A percentile compares a stretch with the other conserved stretches of the same genome.
phyloP scores from a whole-genome alignment of 768 basidiomycete species.

The Tylopilus balloui region DNA sequence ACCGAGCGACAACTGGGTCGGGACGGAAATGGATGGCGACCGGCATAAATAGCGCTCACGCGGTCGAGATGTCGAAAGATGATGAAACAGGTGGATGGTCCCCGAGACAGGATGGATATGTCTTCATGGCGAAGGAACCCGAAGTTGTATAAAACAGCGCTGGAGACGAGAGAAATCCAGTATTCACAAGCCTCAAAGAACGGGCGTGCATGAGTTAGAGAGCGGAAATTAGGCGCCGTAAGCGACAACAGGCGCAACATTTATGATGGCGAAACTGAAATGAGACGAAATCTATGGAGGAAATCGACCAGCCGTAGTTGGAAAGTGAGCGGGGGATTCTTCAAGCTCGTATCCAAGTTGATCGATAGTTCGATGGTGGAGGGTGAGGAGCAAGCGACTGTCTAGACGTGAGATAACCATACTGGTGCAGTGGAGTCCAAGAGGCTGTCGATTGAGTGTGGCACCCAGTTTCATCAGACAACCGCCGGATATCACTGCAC shows the following conservation, averaged over 20 bases:
- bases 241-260: constrained; percentile 30
- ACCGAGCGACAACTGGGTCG: constrained; percentile 26
- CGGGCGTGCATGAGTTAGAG: constrained; percentile 35
- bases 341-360: constrained; percentile 50
- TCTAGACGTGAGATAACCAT: constrained; percentile 39
- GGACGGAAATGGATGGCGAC: constrained; percentile 13
- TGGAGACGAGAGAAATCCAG: constrained; percentile 28
- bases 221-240: constrained; percentile 37
- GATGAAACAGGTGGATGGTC: constrained; percentile 33
- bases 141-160: constrained; percentile 22
- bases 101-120: constrained; percentile 65
- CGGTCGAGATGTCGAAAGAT: constrained; percentile 27
- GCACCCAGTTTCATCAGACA: constrained; percentile 39
- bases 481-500: constrained; percentile 43
- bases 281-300: constrained; percentile 28
- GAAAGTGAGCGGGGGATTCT: constrained; percentile 4
- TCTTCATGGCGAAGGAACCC: constrained; percentile 39
- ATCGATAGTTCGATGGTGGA: constrained; percentile 41
- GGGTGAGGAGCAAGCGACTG: constrained; percentile 42
- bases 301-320: constrained; percentile 8
- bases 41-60: constrained; percentile 32
- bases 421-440: constrained; percentile 42
- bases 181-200: constrained; percentile 36
- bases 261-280: constrained; percentile 25
- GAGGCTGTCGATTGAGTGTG: constrained; percentile 35